Percentiles rank a stretch among this genome's conserved stretches.
Conservation (phyloP, 2,329 filamentous ascomycete genomes). For the Hypomyces perniciosus region DNA sequence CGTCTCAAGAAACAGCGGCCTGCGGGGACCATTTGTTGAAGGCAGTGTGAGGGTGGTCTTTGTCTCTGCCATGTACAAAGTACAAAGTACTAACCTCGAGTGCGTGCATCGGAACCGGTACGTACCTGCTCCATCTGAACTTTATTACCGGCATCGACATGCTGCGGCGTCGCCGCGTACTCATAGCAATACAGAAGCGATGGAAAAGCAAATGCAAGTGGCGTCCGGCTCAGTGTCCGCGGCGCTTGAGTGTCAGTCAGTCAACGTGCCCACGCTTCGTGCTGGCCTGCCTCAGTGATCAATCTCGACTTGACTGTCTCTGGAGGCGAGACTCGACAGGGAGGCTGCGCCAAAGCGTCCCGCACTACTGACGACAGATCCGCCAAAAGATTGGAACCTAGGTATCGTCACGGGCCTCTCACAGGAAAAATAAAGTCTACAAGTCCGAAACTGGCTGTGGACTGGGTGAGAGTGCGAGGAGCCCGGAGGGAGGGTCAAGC, state of each 20-base stretch:
- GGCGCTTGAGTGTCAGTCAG: slow-evolving; percentile 1
- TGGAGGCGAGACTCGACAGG: neutral
- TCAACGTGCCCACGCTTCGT: neutral
- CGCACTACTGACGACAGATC: neutral
- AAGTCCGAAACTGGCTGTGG: no score
- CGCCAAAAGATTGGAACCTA: neutral
- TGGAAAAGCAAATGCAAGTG: neutral
- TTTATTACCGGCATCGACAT: slow-evolving; percentile 1
- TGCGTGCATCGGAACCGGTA: neutral
- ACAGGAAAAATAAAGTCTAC: no score
- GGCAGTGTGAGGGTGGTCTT: neutral
- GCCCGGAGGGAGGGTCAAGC: no score
- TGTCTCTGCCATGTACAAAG: neutral
- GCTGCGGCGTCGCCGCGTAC: slow-evolving; percentile 2
- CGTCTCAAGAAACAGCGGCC: neutral
- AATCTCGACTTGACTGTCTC: neutral
- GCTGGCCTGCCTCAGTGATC: neutral
- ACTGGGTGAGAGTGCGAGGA: no score
- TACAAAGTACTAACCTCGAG: neutral
- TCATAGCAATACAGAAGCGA: neutral
- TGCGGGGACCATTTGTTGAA: neutral
- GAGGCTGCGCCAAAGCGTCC: slow-evolving; percentile 3
- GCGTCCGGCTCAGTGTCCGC: neutral
- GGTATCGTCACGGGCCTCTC: no score
- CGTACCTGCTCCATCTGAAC: neutral